phyloP scores from a whole-genome alignment of 257 asterid species.

The Avicennia marina region DNA sequence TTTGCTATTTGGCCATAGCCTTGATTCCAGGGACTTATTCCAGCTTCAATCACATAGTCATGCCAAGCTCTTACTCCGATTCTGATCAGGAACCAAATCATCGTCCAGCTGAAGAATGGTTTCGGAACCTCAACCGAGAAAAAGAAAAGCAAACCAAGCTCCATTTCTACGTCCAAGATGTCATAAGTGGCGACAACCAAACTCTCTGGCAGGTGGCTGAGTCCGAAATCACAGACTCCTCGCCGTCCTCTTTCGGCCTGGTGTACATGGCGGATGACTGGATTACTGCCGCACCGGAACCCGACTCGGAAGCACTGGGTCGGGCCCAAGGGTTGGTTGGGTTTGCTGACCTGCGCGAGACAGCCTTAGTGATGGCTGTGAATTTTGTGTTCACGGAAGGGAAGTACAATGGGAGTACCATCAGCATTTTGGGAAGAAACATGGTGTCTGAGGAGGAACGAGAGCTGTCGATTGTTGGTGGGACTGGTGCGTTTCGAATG shows the following conservation, averaged over 20 bases:
- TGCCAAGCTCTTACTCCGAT: neutral
- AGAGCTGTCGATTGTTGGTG: constrained; percentile 33
- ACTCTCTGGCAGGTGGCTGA: constrained; percentile 12
- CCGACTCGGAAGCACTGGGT: constrained; percentile 18
- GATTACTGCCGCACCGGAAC: constrained; percentile 16
- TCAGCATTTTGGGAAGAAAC: constrained; percentile 22
- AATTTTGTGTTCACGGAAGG: constrained; percentile 22
- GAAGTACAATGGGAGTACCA: constrained; percentile 26
- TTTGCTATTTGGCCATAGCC: neutral
- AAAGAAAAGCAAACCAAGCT: constrained; percentile 9
- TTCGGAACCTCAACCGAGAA: neutral
- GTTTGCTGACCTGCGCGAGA: neutral
- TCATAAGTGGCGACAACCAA: constrained; percentile 7
- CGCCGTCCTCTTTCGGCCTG: constrained; percentile 2
- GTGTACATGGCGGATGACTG: constrained; percentile 14
- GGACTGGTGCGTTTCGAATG: constrained; percentile 28
- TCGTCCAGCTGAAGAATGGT: constrained; percentile 16
- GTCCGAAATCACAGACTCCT: constrained; percentile 1
- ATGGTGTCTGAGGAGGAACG: neutral
- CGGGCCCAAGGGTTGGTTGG: constrained; percentile 25
- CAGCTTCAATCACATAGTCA: neutral
- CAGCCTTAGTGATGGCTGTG: neutral
- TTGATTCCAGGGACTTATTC: neutral
- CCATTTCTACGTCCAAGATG: constrained; percentile 22
- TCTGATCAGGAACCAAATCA: neutral